phyloP scores from a whole-genome alignment of 2,329 filamentous ascomycete genomes.

The Cucurbitaria berberidis region DNA sequence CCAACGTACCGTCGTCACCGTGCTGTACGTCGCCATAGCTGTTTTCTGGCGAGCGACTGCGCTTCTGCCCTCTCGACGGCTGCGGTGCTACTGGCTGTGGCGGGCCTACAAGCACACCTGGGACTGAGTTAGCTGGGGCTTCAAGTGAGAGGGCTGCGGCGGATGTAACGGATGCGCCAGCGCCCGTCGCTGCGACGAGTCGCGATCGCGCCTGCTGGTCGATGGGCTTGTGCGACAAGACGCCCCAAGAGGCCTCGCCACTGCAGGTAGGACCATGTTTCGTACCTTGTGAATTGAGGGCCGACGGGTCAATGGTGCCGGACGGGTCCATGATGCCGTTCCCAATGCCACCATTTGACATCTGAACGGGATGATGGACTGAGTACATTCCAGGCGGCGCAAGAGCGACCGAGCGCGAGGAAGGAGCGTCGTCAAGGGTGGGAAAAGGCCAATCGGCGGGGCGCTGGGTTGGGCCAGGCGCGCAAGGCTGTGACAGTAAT shows the following conservation, averaged over 20 bases:
- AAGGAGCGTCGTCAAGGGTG: slow-evolving; percentile 25
- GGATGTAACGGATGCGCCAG: slow-evolving; percentile 42
- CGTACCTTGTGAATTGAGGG: slow-evolving; percentile 49
- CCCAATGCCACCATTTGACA: slow-evolving; percentile 49
- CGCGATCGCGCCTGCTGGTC: slow-evolving; percentile 11
- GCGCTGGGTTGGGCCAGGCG: slow-evolving; percentile 14
- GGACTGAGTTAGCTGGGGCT: slow-evolving; percentile 31
- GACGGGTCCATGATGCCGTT: slow-evolving; percentile 51
- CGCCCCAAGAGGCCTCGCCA: background rate
- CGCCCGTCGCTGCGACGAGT: slow-evolving; percentile 12
- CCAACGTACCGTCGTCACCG: slow-evolving; percentile 41
- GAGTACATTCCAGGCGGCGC: slow-evolving; percentile 51
- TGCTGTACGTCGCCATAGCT: slow-evolving; percentile 41
- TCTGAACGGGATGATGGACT: slow-evolving; percentile 46
- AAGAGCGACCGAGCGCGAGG: slow-evolving; percentile 41
- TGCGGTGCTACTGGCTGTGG: slow-evolving; percentile 42
- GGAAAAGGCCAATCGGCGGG: slow-evolving; percentile 30
- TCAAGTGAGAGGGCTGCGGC: slow-evolving; percentile 27
- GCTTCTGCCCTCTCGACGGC: slow-evolving; percentile 48
- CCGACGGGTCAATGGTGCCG: slow-evolving; percentile 51
- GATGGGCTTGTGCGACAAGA: slow-evolving; percentile 17
- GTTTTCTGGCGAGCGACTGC: slow-evolving; percentile 51
- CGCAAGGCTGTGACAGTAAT: slow-evolving; percentile 25
- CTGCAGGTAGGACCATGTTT: background rate
- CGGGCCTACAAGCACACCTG: slow-evolving; percentile 40